phyloP scores from a whole-genome alignment of 345 rosid genomes.

The Lepidium africanum region DNA sequence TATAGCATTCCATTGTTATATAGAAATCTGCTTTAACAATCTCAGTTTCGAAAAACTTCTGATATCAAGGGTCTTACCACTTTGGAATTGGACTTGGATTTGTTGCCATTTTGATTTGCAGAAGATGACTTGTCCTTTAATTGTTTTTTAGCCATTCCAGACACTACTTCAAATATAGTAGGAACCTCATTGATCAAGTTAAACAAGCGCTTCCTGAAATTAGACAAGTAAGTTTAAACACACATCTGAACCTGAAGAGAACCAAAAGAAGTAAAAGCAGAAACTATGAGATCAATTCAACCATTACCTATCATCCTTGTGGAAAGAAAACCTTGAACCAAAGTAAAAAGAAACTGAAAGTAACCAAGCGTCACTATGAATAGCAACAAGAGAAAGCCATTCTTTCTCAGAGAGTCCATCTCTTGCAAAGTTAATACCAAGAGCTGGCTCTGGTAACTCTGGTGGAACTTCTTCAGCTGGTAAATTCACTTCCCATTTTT shows the following conservation, averaged over 20 bases:
- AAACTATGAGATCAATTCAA: neutral
- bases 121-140: constrained; percentile 45
- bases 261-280: neutral
- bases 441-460: constrained; percentile 84
- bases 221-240: neutral
- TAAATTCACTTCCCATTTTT: constrained; percentile 70
- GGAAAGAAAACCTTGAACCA: constrained; percentile 64
- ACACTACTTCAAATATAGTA: constrained; percentile 66
- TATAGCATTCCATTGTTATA: neutral
- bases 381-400: constrained; percentile 77
- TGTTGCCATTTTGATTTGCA: constrained; percentile 50
- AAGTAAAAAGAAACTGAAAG: constrained; percentile 75
- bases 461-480: constrained; percentile 92
- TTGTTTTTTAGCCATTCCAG: constrained; percentile 42
- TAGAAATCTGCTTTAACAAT: neutral
- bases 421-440: constrained; percentile 81
- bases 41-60: neutral
- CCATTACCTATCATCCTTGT: constrained; percentile 54
- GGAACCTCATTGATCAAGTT: constrained; percentile 64
- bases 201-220: constrained; percentile 62
- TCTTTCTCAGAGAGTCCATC: constrained; percentile 79
- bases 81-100: constrained; percentile 52
- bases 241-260: neutral
- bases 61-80: constrained; percentile 23
- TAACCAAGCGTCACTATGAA: constrained; percentile 81